A percentile compares a stretch with the other conserved stretches of the same genome.
Conservation (phyloP, 2,329 filamentous ascomycete genomes). For the Zymoseptoria ardabiliae region DNA sequence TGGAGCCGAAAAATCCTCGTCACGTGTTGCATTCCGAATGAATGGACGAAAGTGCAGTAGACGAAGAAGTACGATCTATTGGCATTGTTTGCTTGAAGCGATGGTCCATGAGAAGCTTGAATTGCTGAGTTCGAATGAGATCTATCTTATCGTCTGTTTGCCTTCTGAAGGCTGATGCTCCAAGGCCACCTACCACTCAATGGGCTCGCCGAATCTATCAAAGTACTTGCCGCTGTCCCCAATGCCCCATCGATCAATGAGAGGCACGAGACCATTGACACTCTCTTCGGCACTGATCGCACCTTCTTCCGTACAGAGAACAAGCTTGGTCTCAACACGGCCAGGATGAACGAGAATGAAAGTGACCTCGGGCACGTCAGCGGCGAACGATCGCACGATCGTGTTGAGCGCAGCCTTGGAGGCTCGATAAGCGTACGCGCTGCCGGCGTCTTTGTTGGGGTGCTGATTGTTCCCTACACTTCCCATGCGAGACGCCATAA, state of each 20-base stretch:
- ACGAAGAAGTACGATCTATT: too few species aligned
- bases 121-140: not conserved
- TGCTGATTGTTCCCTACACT: constrained; percentile 33
- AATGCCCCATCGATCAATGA: constrained; percentile 30
- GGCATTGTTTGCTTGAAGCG: too few species aligned
- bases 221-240: constrained; percentile 35
- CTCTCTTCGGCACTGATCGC: constrained; percentile 38
- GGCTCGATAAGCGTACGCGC: constrained; percentile 42
- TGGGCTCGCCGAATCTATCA: constrained; percentile 38
- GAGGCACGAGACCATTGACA: constrained; percentile 31
- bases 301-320: constrained; percentile 39
- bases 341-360: constrained; percentile 42
- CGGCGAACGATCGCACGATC: constrained; percentile 37
- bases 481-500: constrained; percentile 42
- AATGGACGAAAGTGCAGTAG: not conserved
- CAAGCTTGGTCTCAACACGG: constrained; percentile 39
- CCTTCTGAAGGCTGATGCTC: not conserved
- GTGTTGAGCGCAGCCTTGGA: constrained; percentile 43
- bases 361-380: constrained; percentile 37
- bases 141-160: not conserved
- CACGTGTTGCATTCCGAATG: not conserved
- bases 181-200: constrained; percentile 36
- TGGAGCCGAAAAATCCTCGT: not conserved
- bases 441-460: constrained; percentile 27
- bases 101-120: too few species aligned